Base-by-base conservation (phyloP, 768 basidiomycete genomes). In the Hysterangium stoloniferum region DNA sequence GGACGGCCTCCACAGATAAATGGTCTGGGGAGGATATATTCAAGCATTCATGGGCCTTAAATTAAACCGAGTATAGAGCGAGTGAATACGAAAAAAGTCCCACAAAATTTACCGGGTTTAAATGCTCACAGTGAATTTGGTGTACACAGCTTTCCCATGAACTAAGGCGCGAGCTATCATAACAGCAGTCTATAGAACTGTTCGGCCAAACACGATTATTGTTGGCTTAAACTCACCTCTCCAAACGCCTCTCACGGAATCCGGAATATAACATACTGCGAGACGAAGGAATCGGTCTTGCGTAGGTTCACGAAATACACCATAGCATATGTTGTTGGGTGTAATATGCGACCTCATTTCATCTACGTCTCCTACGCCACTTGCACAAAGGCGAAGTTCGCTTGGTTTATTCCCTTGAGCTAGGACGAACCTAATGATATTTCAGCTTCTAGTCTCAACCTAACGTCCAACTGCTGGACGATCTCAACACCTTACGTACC, bases 181-280 rank as follows among this genome's bases (percentile, higher is more conserved):
- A 6, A 15, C 40, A 24, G 27, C 17, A 51, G 29, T 40, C 27
- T 24, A 29, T 32, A 24, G 36, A 29, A 25, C 15, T 27, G 33
- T 40, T 37, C 34, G 31, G 15, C 47, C 27, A 24, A 20, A 11
- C 6, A 22, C 15, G 3, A 32, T 15, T 32, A 42, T 51, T 41
- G 27, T 17, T n/a, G 20, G n/a, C 9, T 34, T n/a, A 24, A 32
- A 22, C 44, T 45, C 29, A 51, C 49, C 49, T 51, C 49, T 38
- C 24, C 40, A 43, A 4, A 51, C 49, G 24, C 49, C 49, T 7
- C 36, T 34, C 2, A 51, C 49, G n/a, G 37, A 41, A 19, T 51
- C 49, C 5, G 49, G 49, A 51, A 51, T 51, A 24, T 41, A 29
- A n/a, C n/a, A 29, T 12, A 51, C 19, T n/a, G 49, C 8, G 41